These are phyloP conservation scores for Tricholoma saponaceum DNA, from an alignment of 768 basidiomycete genomes.

Conservation along the genomic window DNA sequence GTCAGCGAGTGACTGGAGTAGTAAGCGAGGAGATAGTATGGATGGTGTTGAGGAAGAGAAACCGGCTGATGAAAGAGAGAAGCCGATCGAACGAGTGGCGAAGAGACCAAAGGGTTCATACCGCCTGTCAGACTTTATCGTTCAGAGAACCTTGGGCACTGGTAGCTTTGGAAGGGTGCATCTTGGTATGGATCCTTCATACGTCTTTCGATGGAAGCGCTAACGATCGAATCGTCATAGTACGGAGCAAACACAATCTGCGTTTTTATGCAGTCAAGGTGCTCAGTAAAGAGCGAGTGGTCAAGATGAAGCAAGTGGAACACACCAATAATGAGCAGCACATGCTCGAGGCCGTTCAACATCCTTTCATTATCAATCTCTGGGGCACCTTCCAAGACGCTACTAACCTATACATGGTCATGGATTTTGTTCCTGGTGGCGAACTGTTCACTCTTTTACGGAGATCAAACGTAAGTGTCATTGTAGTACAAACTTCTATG, in stretches of 20 bases:
- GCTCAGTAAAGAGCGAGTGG: constrained; percentile 88
- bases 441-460: constrained; percentile 93
- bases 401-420: constrained; percentile 94
- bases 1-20: constrained; percentile 48
- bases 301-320: constrained; percentile 90
- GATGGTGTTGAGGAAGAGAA: constrained; percentile 30
- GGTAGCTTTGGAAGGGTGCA: constrained; percentile 98
- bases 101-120: constrained; percentile 63
- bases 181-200: constrained; percentile 47
- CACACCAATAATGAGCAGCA: constrained; percentile 95
- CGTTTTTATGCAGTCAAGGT: constrained; percentile 97
- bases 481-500: constrained; percentile 7
- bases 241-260: constrained; percentile 89
- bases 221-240: constrained; percentile 33
- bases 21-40: constrained; percentile 32
- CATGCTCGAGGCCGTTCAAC: constrained; percentile 81
- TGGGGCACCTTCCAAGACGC: constrained; percentile 96
- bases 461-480: constrained; percentile 70
- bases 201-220: constrained; percentile 7
- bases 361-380: constrained; percentile 93
- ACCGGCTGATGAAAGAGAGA: constrained; percentile 20
- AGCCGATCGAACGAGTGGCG: constrained; percentile 20
- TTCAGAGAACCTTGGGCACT: constrained; percentile 83
- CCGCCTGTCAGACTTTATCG: constrained; percentile 70
- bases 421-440: constrained; percentile 95